A percentile compares a stretch with the other conserved stretches of the same genome.
phyloP scores from a whole-genome alignment of 345 rosid species.

The Theobroma cacao region DNA sequence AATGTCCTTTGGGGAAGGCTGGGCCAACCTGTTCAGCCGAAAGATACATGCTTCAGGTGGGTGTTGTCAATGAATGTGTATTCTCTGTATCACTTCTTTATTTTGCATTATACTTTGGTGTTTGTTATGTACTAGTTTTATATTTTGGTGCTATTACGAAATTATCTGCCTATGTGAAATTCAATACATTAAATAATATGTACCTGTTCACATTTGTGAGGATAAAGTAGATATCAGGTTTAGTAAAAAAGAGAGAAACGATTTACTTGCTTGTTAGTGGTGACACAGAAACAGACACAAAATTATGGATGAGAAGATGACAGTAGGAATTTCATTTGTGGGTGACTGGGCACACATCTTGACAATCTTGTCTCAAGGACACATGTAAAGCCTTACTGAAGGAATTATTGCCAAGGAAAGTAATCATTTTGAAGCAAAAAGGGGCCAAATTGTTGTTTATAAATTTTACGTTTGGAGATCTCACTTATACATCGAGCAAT shows the following conservation, averaged over 20 bases:
- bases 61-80: background rate
- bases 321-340: background rate
- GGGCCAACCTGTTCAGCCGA: slow-evolving; percentile 70
- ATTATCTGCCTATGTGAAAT: slow-evolving; percentile 6
- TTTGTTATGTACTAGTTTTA: background rate
- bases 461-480: background rate
- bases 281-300: background rate
- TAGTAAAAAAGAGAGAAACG: background rate
- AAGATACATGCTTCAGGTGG: slow-evolving; percentile 74
- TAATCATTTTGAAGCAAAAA: background rate
- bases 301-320: background rate
- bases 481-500: background rate
- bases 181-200: background rate
- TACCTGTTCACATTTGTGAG: background rate
- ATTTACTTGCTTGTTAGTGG: background rate
- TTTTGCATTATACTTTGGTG: slow-evolving; percentile 1
- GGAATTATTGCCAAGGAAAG: background rate
- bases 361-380: background rate
- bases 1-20: slow-evolving; percentile 78
- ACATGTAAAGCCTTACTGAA: background rate
- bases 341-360: background rate
- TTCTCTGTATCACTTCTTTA: background rate
- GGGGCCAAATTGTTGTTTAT: background rate
- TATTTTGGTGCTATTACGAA: background rate
- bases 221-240: slow-evolving; percentile 1